A percentile compares a stretch with the other conserved stretches of the same genome.
Evolutionary conservation across 83 land plant genomes (phyloP).

Genomic region (Picea abies): DNA sequence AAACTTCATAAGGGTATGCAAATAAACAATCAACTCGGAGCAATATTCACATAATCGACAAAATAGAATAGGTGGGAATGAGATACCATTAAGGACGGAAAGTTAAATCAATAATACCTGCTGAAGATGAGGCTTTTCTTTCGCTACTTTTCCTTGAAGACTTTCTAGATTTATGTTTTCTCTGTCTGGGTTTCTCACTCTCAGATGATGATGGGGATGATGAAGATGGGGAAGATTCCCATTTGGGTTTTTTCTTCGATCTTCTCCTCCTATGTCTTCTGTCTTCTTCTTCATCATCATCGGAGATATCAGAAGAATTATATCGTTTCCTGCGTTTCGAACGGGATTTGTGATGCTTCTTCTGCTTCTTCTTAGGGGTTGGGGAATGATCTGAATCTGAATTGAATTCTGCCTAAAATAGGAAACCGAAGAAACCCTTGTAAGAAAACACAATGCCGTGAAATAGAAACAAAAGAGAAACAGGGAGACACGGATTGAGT

Average conservation of each 20-base stretch:
- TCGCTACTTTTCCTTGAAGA: slow-evolving; percentile 1
- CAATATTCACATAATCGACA: not conserved
- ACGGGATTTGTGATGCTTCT: slow-evolving; percentile 8
- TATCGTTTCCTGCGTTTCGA: slow-evolving; percentile 19
- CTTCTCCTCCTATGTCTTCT: slow-evolving; percentile 20
- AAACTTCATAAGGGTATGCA: not conserved
- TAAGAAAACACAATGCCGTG: not conserved
- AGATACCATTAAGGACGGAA: not conserved
- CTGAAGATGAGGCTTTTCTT: not conserved
- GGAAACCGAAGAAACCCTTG: not conserved
- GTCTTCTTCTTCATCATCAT: slow-evolving; percentile 32
- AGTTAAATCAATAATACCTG: slow-evolving; percentile 2
- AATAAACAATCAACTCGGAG: not conserved
- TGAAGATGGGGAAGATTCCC: slow-evolving; percentile 21
- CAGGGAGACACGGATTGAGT: not conserved
- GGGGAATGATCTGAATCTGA: slow-evolving; percentile 18
- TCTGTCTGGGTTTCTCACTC: slow-evolving; percentile 14
- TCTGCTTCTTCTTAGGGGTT: slow-evolving; percentile 18
- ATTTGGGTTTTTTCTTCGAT: slow-evolving; percentile 10
- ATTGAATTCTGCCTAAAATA: slow-evolving; percentile 18
- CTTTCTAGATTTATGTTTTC: slow-evolving; percentile 3
- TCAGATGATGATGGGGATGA: slow-evolving; percentile 14
- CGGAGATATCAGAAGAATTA: slow-evolving; percentile 25
- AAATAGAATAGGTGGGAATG: not conserved
- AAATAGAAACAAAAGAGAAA: not conserved